Evolutionary conservation across 768 basidiomycete genomes (phyloP), one percentile per base, ranked within the genome.

Genomic region (Leccinum ochraceum): DNA sequence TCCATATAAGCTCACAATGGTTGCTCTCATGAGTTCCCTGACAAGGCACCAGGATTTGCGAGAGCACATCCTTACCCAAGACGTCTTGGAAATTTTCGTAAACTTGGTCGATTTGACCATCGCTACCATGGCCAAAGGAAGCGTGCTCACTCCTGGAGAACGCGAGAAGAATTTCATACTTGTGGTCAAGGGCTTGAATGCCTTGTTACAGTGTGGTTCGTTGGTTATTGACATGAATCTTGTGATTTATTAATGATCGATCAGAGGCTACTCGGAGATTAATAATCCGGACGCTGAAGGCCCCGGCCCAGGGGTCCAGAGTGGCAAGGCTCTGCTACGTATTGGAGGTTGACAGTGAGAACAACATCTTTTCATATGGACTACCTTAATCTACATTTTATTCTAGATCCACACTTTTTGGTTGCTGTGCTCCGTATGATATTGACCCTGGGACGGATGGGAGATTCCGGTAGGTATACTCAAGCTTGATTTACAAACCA

Each of bases 1-100:
- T 42, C 60, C 56, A 13, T 60, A 69, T 28, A 56, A 56, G 26
- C 61, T 61, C 7, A 63, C 65, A 54, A 70, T 64, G 5, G 32
- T 70, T 8, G 57, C 67, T 32, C 67, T 70, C 13, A 20, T 70
- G 24, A 51, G 57, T 50, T 70, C 67, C 11, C 28, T 70, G 37
- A 62, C 67, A 10, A 65, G 56, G 26, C 67, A 70, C 52, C 2
- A 34, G 42, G 16, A 34, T 28, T 28, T 70, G 10, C 65, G 53
- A 44, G 3, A 62, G 17, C 44, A 14, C 34, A 61, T 70, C 42
- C 67, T 70, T 28, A 63, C 65, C 1, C 1, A 9, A 0, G 60
- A 63, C 0, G 59, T 67, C 5, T 42, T 69, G 42, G 34, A 57
- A 0, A 60, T n/a, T 17, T 53, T 70, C 13, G 42, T 70, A n/a